Percentiles rank a stretch among this genome's conserved stretches.
Conservation (phyloP, 306 rosid genomes). For the Cicer pinnatifidum region DNA sequence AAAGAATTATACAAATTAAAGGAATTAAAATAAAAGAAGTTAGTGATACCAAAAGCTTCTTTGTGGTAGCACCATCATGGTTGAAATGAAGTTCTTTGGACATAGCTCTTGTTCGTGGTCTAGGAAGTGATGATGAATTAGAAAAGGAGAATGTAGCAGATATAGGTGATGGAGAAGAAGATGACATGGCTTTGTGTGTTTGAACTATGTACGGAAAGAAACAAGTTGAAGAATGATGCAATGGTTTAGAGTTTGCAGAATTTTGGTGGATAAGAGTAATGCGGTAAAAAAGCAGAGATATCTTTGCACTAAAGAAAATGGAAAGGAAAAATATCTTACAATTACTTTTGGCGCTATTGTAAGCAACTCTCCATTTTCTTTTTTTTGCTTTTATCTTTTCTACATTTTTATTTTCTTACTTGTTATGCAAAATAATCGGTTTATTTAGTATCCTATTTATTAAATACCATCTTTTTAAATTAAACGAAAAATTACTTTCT, state of each 20-base stretch:
- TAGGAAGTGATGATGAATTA: conserved; percentile 54
- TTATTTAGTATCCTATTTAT: too few relatives aligned
- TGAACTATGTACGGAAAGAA: too few relatives aligned
- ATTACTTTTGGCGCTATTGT: not conserved
- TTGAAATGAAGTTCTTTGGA: conserved; percentile 80
- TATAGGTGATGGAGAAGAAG: conserved; percentile 47
- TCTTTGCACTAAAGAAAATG: not conserved
- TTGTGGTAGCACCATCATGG: conserved; percentile 71
- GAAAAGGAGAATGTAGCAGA: conserved; percentile 51
- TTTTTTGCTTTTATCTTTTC: not conserved
- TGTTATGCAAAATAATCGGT: too few relatives aligned
- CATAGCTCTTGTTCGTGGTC: conserved; percentile 55
- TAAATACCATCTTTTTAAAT: too few relatives aligned
- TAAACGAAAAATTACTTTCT: too few relatives aligned
- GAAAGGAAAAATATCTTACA: not conserved
- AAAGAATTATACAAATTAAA: conserved; percentile 34
- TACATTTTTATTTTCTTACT: too few relatives aligned
- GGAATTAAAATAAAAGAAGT: conserved; percentile 4
- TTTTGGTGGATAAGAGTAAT: conserved; percentile 4
- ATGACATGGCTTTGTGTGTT: conserved; percentile 58
- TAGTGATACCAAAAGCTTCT: conserved; percentile 70
- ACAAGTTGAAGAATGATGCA: too few relatives aligned
- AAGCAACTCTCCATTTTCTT: not conserved
- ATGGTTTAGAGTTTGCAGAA: not conserved
- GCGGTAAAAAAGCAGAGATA: not conserved